phyloP scores from a whole-genome alignment of 2,329 filamentous ascomycete genomes.

The Mycocentrospora acerina region DNA sequence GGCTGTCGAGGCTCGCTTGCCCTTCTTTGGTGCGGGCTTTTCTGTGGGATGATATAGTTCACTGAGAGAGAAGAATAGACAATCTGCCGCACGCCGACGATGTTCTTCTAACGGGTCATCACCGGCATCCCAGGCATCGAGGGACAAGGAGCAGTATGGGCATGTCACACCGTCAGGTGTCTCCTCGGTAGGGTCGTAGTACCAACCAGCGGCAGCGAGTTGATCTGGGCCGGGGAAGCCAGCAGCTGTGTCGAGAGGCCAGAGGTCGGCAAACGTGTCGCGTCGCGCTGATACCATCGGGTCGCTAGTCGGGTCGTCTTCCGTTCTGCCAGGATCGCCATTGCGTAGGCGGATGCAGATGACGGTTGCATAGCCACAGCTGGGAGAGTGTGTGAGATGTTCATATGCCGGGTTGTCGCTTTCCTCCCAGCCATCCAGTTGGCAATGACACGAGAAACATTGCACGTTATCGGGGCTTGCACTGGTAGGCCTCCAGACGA shows the following conservation, averaged over 20 bases:
- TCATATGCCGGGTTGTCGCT: slow-evolving; percentile 81
- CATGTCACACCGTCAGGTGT: slow-evolving; percentile 90
- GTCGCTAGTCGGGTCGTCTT: slow-evolving; percentile 72
- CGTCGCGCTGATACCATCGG: slow-evolving; percentile 75
- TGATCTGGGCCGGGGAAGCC: slow-evolving; percentile 54
- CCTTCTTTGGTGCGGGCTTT: slow-evolving; percentile 25
- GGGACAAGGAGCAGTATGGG: slow-evolving; percentile 81
- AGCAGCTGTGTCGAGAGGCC: slow-evolving; percentile 72
- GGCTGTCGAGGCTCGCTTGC: slow-evolving; percentile 23
- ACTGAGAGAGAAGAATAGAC: slow-evolving; percentile 76
- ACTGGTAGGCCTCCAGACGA: slow-evolving; percentile 79
- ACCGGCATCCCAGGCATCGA: slow-evolving; percentile 92
- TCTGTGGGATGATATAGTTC: slow-evolving; percentile 52
- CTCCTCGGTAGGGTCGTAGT: slow-evolving; percentile 80
- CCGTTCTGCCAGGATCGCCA: slow-evolving; percentile 62
- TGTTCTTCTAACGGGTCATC: slow-evolving; percentile 95
- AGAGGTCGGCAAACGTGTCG: slow-evolving; percentile 78
- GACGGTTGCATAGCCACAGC: slow-evolving; percentile 84
- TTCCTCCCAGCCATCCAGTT: slow-evolving; percentile 88
- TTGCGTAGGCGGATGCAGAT: slow-evolving; percentile 57
- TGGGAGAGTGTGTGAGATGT: slow-evolving; percentile 77
- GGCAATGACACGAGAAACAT: slow-evolving; percentile 84
- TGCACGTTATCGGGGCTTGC: slow-evolving; percentile 81
- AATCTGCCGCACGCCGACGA: slow-evolving; percentile 73
- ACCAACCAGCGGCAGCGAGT: slow-evolving; percentile 92